Evolutionary conservation across 2,329 filamentous ascomycete genomes (phyloP).

Genomic region (Dothistroma septosporum): DNA sequence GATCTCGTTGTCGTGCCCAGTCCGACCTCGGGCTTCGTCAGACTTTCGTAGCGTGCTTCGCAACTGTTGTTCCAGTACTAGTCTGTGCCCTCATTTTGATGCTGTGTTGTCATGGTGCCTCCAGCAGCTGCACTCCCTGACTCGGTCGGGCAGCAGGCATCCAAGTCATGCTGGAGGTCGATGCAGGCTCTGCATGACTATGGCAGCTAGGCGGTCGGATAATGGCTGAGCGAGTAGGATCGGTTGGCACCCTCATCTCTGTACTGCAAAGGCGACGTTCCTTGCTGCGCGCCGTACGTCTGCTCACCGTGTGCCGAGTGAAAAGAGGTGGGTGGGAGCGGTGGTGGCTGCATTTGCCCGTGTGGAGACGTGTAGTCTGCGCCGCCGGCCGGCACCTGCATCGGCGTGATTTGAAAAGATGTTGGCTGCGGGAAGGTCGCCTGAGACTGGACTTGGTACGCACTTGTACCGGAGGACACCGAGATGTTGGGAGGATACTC

Average conservation of each 20-base stretch:
- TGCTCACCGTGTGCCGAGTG: conserved; percentile 22
- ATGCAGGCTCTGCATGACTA: conserved; percentile 2
- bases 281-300: conserved; percentile 20
- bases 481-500: conserved; percentile 25
- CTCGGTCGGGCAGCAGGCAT: conserved; percentile 10
- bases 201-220: conserved; percentile 21
- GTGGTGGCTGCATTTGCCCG: conserved; percentile 28
- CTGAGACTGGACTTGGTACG: conserved; percentile 20
- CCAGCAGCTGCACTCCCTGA: conserved; percentile 4
- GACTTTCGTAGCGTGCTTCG: neutral
- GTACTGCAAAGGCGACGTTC: conserved; percentile 23
- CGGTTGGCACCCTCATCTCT: conserved; percentile 22
- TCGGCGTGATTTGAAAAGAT: conserved; percentile 22
- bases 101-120: conserved; percentile 10
- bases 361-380: conserved; percentile 24
- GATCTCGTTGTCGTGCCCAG: neutral
- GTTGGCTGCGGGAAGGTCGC: conserved; percentile 15
- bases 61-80: neutral
- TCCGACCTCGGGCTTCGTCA: neutral
- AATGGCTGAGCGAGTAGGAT: conserved; percentile 25
- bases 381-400: conserved; percentile 20
- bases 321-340: conserved; percentile 22
- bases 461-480: conserved; percentile 23
- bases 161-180: conserved; percentile 3
- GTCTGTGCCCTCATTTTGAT: neutral